Base-by-base conservation (phyloP, 2,329 filamentous ascomycete species). In the Curvularia verruculosa region DNA sequence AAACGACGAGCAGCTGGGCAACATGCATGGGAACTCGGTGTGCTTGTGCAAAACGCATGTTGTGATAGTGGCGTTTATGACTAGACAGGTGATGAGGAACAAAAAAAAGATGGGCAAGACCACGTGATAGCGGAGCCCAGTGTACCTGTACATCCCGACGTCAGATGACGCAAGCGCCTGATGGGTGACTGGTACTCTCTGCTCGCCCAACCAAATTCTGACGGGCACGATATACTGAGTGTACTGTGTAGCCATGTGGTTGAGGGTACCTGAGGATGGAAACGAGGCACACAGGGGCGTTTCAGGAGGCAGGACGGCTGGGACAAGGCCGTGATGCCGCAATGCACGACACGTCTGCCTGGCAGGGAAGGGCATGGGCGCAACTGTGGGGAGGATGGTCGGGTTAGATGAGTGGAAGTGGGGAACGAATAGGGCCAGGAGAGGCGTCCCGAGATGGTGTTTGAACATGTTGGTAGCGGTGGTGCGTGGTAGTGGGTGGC, bases 391-490 rank as follows among this genome's bases (percentile, higher is more conserved):
- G 39, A 41, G 19, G 29, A 37, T 7, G 31, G 45, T 34, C 18
- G 12, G 28, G 52, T 47, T 37, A 40, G 49, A 40, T 31, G 46
- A 45, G 61, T 28, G 31, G 37, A n/a, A 43, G 34, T 48, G 36
- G 52, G 57, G 50, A 50, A 56, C 63, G 49, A 43, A 51, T 53
- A 49, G 39, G 24, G 23, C 6, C 36, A 52, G 36, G 49, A 29
- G 34, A 31, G 46, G 43, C 28, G 29, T 52, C 54, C 24, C 52
- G 50, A 49, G 48, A 26, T n/a, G 9, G 47, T 40, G 37, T 40
- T 29, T 51, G 49, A 28, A 6, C 36, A 46, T 34, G n/a, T n/a
- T n/a, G n/a, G n/a, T n/a, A n/a, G 53, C 53, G 31, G 34, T 28
- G 19, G 21, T 7, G 46, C n/a, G n/a, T n/a, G n/a, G n/a, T n/a